Conservation (phyloP, 2,329 filamentous ascomycete species). For the Claviceps capensis region DNA sequence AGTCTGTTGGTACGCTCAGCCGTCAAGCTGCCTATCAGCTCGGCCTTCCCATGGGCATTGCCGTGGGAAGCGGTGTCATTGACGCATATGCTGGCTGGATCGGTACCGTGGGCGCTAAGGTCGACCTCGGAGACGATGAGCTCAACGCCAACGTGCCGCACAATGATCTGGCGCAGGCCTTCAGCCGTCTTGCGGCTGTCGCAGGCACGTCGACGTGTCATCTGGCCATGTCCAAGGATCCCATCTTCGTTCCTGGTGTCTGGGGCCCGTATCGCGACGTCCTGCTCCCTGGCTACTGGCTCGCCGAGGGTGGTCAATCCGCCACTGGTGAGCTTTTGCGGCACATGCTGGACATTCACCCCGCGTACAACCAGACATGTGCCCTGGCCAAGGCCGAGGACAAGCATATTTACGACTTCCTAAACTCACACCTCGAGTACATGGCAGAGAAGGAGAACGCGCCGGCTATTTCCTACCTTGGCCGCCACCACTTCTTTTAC, state of each 20-base stretch:
- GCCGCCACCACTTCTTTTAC: constrained; percentile 95
- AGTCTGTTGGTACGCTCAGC: constrained; percentile 74
- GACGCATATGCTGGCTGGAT: constrained; percentile 99
- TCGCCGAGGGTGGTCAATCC: constrained; percentile 93
- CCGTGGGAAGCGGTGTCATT: constrained; percentile 91
- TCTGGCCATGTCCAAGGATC: constrained; percentile 83
- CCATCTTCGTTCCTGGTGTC: constrained; percentile 87
- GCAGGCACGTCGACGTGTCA: constrained; percentile 97
- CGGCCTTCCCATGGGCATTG: constrained; percentile 73
- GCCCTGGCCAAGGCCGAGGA: constrained; percentile 70
- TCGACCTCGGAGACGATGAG: constrained; percentile 54
- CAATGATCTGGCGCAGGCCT: constrained; percentile 85
- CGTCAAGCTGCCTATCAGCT: constrained; percentile 73
- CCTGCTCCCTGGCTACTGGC: constrained; percentile 82
- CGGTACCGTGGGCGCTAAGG: constrained; percentile 94
- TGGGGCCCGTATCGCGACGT: constrained; percentile 97
- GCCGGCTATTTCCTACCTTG: constrained; percentile 71
- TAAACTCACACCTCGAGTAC: constrained; percentile 75
- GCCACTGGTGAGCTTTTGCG: constrained; percentile 90
- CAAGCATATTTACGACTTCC: constrained; percentile 86
- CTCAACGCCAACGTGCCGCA: constrained; percentile 54
- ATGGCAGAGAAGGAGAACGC: constrained; percentile 56
- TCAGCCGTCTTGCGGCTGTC: constrained; percentile 82
- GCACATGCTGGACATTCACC: constrained; percentile 89
- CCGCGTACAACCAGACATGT: constrained; percentile 68